A percentile compares a stretch with the other conserved stretches of the same genome.
Evolutionary conservation across 176 grass and related monocot species (phyloP).

Genomic region (Oryza coarctata): DNA sequence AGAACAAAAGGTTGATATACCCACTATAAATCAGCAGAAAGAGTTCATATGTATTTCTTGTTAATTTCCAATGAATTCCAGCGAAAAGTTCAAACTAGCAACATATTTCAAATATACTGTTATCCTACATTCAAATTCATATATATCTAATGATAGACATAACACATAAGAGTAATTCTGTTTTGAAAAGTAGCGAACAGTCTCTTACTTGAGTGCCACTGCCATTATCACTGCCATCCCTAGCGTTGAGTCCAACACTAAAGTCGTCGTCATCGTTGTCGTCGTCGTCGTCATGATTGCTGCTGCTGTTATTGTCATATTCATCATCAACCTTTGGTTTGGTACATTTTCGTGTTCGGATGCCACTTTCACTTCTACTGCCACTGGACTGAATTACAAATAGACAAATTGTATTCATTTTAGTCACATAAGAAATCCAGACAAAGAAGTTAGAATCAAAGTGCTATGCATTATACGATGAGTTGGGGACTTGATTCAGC

Average conservation of each 20-base stretch:
- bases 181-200: constrained; percentile 4
- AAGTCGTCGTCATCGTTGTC: constrained; percentile 37
- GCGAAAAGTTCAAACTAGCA: not conserved
- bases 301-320: constrained; percentile 54
- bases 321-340: constrained; percentile 54
- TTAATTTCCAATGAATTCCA: not conserved
- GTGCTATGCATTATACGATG: not conserved
- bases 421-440: constrained; percentile 11
- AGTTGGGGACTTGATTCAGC: constrained; percentile 2
- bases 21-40: not conserved
- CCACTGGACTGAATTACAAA: constrained; percentile 68
- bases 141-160: too few species aligned
- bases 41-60: not conserved
- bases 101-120: not conserved
- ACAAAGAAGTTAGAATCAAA: constrained; percentile 15
- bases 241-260: constrained; percentile 60
- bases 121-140: not conserved
- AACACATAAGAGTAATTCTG: constrained; percentile 2
- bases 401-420: constrained; percentile 30
- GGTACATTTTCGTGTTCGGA: constrained; percentile 60
- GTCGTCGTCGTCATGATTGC: constrained; percentile 42
- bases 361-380: constrained; percentile 95
- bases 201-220: constrained; percentile 81
- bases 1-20: not conserved
- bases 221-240: constrained; percentile 86